Percentiles rank a stretch among this genome's conserved stretches.
phyloP scores from a whole-genome alignment of 1,284 basidiomycete genomes.

The Leccinum pseudoinsigne region DNA sequence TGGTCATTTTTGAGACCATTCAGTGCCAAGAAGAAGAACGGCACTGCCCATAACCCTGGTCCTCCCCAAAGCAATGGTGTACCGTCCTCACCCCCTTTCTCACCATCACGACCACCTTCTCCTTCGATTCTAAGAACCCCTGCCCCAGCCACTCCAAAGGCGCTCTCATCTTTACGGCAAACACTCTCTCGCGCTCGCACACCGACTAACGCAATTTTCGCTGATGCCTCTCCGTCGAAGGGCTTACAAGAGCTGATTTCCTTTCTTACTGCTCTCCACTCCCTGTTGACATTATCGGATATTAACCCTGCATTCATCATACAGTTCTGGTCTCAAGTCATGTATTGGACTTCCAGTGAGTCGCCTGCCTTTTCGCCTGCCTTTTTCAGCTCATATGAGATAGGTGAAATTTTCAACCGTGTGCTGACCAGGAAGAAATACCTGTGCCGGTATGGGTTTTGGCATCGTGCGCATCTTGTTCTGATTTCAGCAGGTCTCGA shows the following conservation, averaged over 20 bases:
- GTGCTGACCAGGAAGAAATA: slow-evolving; percentile 91
- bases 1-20: slow-evolving; percentile 91
- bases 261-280: slow-evolving; percentile 87
- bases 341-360: slow-evolving; percentile 89
- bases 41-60: slow-evolving; percentile 32
- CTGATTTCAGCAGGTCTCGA: slow-evolving; percentile 55
- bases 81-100: slow-evolving; percentile 41
- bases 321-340: slow-evolving; percentile 94
- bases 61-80: slow-evolving; percentile 38
- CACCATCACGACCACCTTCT: slow-evolving; percentile 48
- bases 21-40: slow-evolving; percentile 62
- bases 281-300: slow-evolving; percentile 84
- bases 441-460: slow-evolving; percentile 71
- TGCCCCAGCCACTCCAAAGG: slow-evolving; percentile 43
- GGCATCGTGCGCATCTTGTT: slow-evolving; percentile 2
- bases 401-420: slow-evolving; percentile 94
- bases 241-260: slow-evolving; percentile 73
- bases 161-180: slow-evolving; percentile 64
- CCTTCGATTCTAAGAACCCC: slow-evolving; percentile 43
- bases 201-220: slow-evolving; percentile 50
- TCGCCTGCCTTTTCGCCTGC: neutral
- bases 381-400: slow-evolving; percentile 15
- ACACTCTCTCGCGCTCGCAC: slow-evolving; percentile 54
- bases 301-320: slow-evolving; percentile 89
- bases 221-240: slow-evolving; percentile 44